These are phyloP conservation scores for Lumnitzera racemosa DNA, from an alignment of 345 rosid genomes.

Conservation along the genomic window DNA sequence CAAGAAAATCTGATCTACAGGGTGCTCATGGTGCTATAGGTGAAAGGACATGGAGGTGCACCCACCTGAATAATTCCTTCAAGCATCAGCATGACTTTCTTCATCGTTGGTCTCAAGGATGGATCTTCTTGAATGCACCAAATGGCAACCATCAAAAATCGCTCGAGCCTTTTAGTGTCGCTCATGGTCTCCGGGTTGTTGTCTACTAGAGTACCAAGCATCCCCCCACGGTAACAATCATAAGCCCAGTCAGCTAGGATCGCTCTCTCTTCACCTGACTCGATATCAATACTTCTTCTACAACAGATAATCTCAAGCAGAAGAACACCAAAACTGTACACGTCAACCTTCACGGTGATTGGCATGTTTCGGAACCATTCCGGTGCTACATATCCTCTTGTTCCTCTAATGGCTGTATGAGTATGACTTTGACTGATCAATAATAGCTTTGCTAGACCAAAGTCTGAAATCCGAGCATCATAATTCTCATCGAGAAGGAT, in stretches of 20 bases:
- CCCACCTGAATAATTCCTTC: slow-evolving; percentile 37
- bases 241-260: slow-evolving; percentile 42
- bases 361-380: slow-evolving; percentile 40
- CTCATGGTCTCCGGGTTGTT: slow-evolving; percentile 17
- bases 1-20: not conserved
- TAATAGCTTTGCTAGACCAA: slow-evolving; percentile 41
- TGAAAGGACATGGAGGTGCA: slow-evolving; percentile 24
- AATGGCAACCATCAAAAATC: slow-evolving; percentile 36
- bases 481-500: slow-evolving; percentile 30
- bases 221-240: slow-evolving; percentile 30
- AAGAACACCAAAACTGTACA: slow-evolving; percentile 49
- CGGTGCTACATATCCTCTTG: slow-evolving; percentile 44
- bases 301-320: slow-evolving; percentile 46
- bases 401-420: slow-evolving; percentile 36
- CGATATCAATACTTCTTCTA: slow-evolving; percentile 28
- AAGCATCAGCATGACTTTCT: slow-evolving; percentile 48
- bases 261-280: slow-evolving; percentile 22
- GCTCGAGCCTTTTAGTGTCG: slow-evolving; percentile 19
- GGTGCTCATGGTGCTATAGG: slow-evolving; percentile 7
- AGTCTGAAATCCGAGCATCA: slow-evolving; percentile 35
- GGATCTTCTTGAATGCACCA: slow-evolving; percentile 61
- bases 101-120: slow-evolving; percentile 39
- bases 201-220: slow-evolving; percentile 19
- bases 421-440: slow-evolving; percentile 35
- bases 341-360: slow-evolving; percentile 39